Evolutionary conservation across 2,329 filamentous ascomycete species (phyloP).

Genomic region (Berkeleyomyces basicola): DNA sequence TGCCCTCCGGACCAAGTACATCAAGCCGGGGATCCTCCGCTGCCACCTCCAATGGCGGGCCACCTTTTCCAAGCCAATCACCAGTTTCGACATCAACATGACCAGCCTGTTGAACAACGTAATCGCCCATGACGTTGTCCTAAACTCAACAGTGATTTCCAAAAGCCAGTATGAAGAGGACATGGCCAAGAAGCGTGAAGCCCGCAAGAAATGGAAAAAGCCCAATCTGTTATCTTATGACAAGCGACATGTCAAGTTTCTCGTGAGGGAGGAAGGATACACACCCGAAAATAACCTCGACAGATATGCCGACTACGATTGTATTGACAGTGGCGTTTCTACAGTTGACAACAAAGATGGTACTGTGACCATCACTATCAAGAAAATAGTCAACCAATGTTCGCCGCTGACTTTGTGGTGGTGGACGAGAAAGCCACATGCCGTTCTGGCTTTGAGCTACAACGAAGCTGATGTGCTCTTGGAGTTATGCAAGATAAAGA

Average conservation of each 20-base stretch:
- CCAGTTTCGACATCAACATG: background rate
- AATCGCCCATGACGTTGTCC: background rate
- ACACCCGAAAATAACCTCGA: background rate
- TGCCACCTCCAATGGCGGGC: conserved; percentile 8
- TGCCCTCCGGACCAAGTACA: background rate
- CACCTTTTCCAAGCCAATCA: conserved; percentile 8
- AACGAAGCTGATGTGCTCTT: conserved; percentile 3
- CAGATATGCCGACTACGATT: background rate
- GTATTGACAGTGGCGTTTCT: background rate
- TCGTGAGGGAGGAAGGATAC: background rate
- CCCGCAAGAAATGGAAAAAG: background rate
- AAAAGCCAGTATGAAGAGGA: background rate
- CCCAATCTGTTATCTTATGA: background rate
- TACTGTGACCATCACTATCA: background rate
- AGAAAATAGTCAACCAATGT: background rate
- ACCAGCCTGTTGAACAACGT: background rate
- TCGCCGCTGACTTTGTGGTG: conserved; percentile 8
- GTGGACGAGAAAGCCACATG: conserved; percentile 3
- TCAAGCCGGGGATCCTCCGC: conserved; percentile 1
- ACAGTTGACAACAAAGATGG: background rate
- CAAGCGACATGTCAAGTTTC: background rate
- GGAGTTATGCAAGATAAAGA: background rate
- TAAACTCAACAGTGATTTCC: background rate
- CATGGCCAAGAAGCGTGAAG: background rate
- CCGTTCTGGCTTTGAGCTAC: conserved; percentile 3